Evolutionary conservation across 139 green algal genomes (phyloP), one percentile per base, ranked within the genome.

Genomic region (Micractinium sp.): DNA sequence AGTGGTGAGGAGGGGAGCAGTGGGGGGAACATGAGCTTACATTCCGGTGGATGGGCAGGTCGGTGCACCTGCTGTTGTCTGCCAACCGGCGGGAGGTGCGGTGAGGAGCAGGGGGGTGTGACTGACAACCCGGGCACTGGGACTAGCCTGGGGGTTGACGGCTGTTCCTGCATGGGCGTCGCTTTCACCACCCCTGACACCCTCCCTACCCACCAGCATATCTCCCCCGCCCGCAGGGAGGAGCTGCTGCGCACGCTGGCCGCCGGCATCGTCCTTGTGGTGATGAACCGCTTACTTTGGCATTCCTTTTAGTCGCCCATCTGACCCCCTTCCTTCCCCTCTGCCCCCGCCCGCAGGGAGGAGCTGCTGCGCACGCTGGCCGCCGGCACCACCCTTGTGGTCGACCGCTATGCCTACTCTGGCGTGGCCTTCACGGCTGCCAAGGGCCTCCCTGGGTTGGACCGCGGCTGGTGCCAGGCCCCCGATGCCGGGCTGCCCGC

Each of bases 21-120:
- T n/a, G 29, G 60, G 53, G 69, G 27, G 19, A 16, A 5, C 9
- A 9, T 56, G 47, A 16, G 5, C n/a, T 56, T 56, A 9, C 9
- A 9, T n/a, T n/a, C n/a, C n/a, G 47, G 47, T 56, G 47, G 47
- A 9, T n/a, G n/a, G n/a, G n/a, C n/a, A 56, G 47, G 9, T 56
- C 91, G 0, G 91, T 99, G 0, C 98, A 99, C 88, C 91, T 99
- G 36, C 92, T 99, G 13, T 99, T 99, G 90, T 95, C 95, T 13
- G 96, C 95, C 27, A 99, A 99, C 87, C 90, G 98, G 29, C 97
- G 95, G 91, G 98, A 99, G 91, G 98, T 99, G 86, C 92, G 93
- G 95, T 96, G 69, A 15, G 84, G 63, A 22, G 20, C 53, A 0
- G 80, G 14, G 80, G 78, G 73, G 47, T 56, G 47, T 9, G 9